Evolutionary conservation across 305 asterid species (phyloP).

Genomic region (Fraxinus baroniana): DNA sequence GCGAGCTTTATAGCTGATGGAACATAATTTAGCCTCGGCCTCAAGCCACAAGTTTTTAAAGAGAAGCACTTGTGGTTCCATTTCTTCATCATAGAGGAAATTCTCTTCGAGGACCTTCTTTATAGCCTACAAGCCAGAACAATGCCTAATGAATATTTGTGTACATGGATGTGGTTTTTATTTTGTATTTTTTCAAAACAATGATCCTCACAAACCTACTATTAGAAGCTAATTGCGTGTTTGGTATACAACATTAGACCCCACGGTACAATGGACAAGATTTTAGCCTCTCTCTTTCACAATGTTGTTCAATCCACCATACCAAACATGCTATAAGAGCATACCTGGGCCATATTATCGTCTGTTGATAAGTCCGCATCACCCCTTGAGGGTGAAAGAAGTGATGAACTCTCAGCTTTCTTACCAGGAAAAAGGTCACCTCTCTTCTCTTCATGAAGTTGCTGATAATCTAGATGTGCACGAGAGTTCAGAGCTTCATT

Average conservation of each 20-base stretch:
- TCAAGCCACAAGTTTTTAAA: slow-evolving; percentile 90
- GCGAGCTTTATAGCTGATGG: slow-evolving; percentile 70
- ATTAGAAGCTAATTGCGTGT: background rate
- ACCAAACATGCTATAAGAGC: slow-evolving; percentile 12
- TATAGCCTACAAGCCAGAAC: slow-evolving; percentile 59
- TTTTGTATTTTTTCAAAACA: slow-evolving; percentile 2
- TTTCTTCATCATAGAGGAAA: slow-evolving; percentile 50
- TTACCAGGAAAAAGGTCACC: slow-evolving; percentile 28
- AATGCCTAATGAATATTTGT: slow-evolving; percentile 2
- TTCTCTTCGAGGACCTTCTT: slow-evolving; percentile 75
- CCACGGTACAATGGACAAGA: background rate
- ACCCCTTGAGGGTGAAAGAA: slow-evolving; percentile 33
- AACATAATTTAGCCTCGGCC: slow-evolving; percentile 85
- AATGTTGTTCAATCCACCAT: background rate
- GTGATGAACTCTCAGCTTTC: slow-evolving; percentile 37
- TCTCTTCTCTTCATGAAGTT: slow-evolving; percentile 27
- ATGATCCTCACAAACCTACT: slow-evolving; percentile 1
- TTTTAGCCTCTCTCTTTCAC: background rate
- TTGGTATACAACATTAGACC: background rate
- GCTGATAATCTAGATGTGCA: slow-evolving; percentile 28
- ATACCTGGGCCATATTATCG: slow-evolving; percentile 68
- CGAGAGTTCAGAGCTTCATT: slow-evolving; percentile 28
- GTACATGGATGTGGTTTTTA: background rate
- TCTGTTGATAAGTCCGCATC: slow-evolving; percentile 44
- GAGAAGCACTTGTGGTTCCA: slow-evolving; percentile 57